These are phyloP conservation scores for Nakazawaea wyomingensis DNA, from an alignment of 805 yeast species.

Conservation along the genomic window DNA sequence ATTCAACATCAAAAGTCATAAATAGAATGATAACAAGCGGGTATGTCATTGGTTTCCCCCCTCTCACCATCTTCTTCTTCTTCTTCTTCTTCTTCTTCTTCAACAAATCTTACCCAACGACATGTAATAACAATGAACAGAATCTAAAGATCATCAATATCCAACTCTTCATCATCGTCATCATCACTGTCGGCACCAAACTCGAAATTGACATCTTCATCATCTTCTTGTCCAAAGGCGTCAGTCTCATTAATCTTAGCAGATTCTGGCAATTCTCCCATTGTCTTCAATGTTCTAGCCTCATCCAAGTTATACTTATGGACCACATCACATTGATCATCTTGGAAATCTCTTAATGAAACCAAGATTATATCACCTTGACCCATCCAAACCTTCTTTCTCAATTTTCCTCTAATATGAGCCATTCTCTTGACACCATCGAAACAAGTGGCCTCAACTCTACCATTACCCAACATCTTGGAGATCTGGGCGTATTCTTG, in stretches of 20 bases:
- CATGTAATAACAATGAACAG: neutral
- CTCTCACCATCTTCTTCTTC: too few relatives aligned
- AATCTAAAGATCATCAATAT: constrained; percentile 86
- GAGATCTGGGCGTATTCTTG: constrained; percentile 98
- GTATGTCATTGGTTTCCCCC: too few relatives aligned
- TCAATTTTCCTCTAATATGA: constrained; percentile 96
- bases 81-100: too few relatives aligned
- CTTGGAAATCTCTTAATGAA: constrained; percentile 97
- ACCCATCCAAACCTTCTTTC: constrained; percentile 99
- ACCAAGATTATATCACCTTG: constrained; percentile 97
- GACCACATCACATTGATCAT: constrained; percentile 95
- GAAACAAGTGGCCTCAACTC: constrained; percentile 92
- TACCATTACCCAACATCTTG: constrained; percentile 97
- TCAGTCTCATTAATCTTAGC: constrained; percentile 98
- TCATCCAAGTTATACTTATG: constrained; percentile 96
- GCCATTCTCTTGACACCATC: constrained; percentile 94
- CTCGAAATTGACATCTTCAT: constrained; percentile 96
- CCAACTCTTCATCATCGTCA: constrained; percentile 63
- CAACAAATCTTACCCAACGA: too few relatives aligned
- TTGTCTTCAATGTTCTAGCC: constrained; percentile 91
- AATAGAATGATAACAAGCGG: too few relatives aligned
- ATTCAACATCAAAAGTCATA: too few relatives aligned
- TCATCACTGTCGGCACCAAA: constrained; percentile 90
- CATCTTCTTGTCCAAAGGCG: constrained; percentile 93
- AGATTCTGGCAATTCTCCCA: constrained; percentile 95